A percentile compares a stretch with the other conserved stretches of the same genome.
These are phyloP conservation scores for Neonectria punicea DNA, from an alignment of 2,329 filamentous ascomycete species.

Conservation along the genomic window DNA sequence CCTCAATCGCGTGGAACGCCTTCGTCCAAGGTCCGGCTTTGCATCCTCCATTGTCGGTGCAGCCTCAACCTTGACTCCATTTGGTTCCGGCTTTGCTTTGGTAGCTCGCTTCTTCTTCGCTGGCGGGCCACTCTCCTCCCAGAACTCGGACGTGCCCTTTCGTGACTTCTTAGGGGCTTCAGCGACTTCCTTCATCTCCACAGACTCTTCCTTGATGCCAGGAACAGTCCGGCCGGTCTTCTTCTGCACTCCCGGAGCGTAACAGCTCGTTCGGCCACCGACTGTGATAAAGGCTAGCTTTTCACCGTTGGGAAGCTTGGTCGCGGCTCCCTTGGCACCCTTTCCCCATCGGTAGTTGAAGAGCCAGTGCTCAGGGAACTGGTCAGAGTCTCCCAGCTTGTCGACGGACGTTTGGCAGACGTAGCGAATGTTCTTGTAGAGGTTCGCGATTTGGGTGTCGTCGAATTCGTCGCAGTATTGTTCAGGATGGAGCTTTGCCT, in stretches of 20 bases:
- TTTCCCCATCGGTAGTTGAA: constrained; percentile 93
- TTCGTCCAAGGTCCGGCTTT: constrained; percentile 30
- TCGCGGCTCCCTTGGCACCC: constrained; percentile 77
- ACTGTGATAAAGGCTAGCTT: constrained; percentile 89
- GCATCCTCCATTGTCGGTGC: constrained; percentile 20
- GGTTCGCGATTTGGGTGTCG: constrained; percentile 73
- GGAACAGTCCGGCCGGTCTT: constrained; percentile 66
- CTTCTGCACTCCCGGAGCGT: constrained; percentile 87
- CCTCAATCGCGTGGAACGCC: constrained; percentile 38
- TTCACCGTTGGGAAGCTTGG: constrained; percentile 81
- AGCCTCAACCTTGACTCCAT: constrained; percentile 36
- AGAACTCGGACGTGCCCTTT: constrained; percentile 35
- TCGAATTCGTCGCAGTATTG: constrained; percentile 88
- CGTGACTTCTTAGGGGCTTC: constrained; percentile 39
- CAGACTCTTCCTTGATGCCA: constrained; percentile 56
- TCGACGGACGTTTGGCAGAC: constrained; percentile 85
- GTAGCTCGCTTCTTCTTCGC: constrained; percentile 42
- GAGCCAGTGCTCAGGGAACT: constrained; percentile 89
- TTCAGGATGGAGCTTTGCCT: constrained; percentile 89
- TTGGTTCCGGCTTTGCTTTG: constrained; percentile 35
- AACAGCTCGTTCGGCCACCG: constrained; percentile 89
- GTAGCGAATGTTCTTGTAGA: constrained; percentile 79
- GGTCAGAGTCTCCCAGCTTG: constrained; percentile 80
- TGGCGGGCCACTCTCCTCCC: constrained; percentile 39
- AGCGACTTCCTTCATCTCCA: constrained; percentile 43